Evolutionary conservation across 352 stramenopile species (phyloP), one percentile per base, ranked within the genome.

Genomic region (Lagenidium giganteum): DNA sequence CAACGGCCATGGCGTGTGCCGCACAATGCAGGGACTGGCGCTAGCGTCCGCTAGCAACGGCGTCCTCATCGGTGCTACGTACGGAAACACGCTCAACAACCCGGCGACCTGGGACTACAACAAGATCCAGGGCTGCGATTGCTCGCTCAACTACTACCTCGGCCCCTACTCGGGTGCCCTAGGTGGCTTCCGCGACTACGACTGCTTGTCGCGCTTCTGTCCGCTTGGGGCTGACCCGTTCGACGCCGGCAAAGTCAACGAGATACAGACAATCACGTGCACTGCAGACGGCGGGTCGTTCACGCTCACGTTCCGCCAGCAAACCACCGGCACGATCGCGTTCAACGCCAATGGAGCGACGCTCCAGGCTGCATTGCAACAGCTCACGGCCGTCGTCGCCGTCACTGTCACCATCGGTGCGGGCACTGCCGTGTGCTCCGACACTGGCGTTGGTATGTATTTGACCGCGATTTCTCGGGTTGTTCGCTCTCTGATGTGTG

Each of bases 171-270:
- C 73, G 2, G 66, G 64, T 2, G 71, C 70, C 3, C 64, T 70
- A 13, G 67, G 73, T 12, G 72, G 82, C 31, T 72, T 79, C 40
- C 60, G 53, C 3, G 59, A 63, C 20, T 82, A 78, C 39, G 64
- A 83, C 33, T 98, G 94, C 70, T 74, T 65, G 13, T 46, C 72
- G 27, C 64, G 73, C 16, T 91, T 87, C 46, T 98, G 93, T 51
- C 88, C 87, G 14, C 61, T 82, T 8, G 92, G 89, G 28, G 90
- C 92, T 22, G 87, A 96, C 40, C 87, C 84, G 18, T 75, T 83
- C 34, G 70, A 87, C 8, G 58, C 52, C 0, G 76, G 64, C 22
- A 78, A 65, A 27, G 70, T 85, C 32, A 82, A 91, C 37, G 78
- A 91, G 51, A 75, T 77, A 32, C 78, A 88, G 44, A 81, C 59